phyloP scores from a whole-genome alignment of 169 alveolate species.

The Plasmodium malariae region DNA sequence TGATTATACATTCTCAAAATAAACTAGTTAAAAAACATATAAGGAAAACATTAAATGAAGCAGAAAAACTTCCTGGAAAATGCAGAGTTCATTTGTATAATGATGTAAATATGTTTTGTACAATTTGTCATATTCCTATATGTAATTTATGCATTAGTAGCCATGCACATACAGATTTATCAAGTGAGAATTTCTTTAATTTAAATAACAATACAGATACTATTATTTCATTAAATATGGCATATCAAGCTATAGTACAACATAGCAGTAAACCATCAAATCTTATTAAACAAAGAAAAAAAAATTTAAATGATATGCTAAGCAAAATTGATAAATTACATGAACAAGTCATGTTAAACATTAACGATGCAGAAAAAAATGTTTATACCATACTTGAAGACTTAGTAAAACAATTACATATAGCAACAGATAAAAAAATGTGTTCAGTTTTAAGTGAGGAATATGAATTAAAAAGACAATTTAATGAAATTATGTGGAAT shows the following conservation, averaged over 20 bases:
- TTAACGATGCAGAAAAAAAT: constrained; percentile 84
- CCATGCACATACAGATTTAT: constrained; percentile 82
- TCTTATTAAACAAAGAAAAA: constrained; percentile 75
- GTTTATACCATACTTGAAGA: constrained; percentile 85
- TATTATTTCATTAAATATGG: constrained; percentile 80
- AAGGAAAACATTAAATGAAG: constrained; percentile 91
- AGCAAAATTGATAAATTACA: constrained; percentile 74
- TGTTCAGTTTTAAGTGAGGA: constrained; percentile 83
- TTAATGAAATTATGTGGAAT: constrained; percentile 86
- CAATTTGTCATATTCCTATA: constrained; percentile 86
- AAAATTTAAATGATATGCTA: constrained; percentile 74
- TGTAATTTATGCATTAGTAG: constrained; percentile 84
- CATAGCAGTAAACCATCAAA: constrained; percentile 79
- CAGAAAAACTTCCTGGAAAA: constrained; percentile 74
- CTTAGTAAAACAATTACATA: constrained; percentile 84
- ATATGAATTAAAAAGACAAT: constrained; percentile 82
- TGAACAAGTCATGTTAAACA: constrained; percentile 83
- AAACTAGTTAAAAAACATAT: constrained; percentile 91
- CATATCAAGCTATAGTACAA: constrained; percentile 81
- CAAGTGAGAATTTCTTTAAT: not conserved
- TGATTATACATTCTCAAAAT: constrained; percentile 88
- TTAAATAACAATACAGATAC: constrained; percentile 39
- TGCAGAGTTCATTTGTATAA: constrained; percentile 79
- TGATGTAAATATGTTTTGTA: constrained; percentile 81
- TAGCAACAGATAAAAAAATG: constrained; percentile 86